Base-by-base conservation (phyloP, 2,329 filamentous ascomycete species). In the Sarocladium brachiariae region DNA sequence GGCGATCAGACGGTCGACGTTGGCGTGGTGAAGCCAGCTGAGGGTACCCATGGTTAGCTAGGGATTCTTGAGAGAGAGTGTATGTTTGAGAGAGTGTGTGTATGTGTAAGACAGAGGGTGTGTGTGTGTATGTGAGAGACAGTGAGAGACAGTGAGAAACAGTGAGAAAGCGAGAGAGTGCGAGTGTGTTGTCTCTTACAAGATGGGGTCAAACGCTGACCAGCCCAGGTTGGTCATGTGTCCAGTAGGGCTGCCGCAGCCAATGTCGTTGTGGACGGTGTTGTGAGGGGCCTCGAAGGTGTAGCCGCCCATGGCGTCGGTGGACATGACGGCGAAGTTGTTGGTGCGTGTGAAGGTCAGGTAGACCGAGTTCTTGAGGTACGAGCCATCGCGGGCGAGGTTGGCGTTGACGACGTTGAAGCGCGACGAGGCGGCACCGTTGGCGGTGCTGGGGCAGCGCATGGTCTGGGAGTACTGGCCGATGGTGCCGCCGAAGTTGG, bases 1-100 rank as follows among this genome's bases (percentile, higher is more conserved):
- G 19, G 79, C 74, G 65, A 82, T 84, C 37, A 86, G 70, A 37
- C 83, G 76, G 58, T 86, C 81, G 51, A 86, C 74, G 58, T 86
- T 81, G 59, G 72, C 64, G 65, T 76, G 75, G 54, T 76, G 73
- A 25, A 76, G 60, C 71, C 70, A 71, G 57, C 65, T 66, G 25
- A 4, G 7, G 21, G 33, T 5, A n/a, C n/a, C n/a, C 21, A 9
- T 21, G 30, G 24, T 45, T 45, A 45, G 39, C 23, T 18, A 27
- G 7, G 37, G 16, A n/a, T n/a, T n/a, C n/a, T n/a, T n/a, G n/a
- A n/a, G n/a, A n/a, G n/a, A n/a, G n/a, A n/a, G n/a, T n/a, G n/a
- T n/a, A n/a, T n/a, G n/a, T n/a, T n/a, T n/a, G n/a, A n/a, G n/a
- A n/a, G n/a, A n/a, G n/a, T n/a, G n/a, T n/a, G n/a, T n/a, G n/a